phyloP scores from a whole-genome alignment of 331 rosid species.

The Cucumis variabilis region DNA sequence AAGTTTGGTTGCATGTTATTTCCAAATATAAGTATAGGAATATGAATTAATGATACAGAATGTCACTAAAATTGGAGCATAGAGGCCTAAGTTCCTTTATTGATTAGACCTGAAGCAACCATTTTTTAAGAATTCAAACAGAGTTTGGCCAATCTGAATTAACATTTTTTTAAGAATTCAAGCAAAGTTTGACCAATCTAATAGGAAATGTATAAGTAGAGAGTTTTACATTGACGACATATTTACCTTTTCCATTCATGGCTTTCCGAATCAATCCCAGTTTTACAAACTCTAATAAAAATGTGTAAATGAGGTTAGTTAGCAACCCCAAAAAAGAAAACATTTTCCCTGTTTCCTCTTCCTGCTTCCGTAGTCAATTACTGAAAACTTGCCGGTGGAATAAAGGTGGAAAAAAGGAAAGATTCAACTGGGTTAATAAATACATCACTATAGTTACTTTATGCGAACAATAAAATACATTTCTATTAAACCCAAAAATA shows the following conservation, averaged over 20 bases:
- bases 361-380: neutral
- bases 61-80: neutral
- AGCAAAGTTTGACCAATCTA: neutral
- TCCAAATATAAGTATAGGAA: neutral
- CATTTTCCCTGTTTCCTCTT: neutral
- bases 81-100: neutral
- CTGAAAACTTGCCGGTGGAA: neutral
- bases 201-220: neutral
- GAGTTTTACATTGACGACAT: neutral
- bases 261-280: neutral
- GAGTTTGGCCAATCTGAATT: neutral
- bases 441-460: neutral
- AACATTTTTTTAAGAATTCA: neutral
- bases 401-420: neutral
- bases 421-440: neutral
- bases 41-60: neutral
- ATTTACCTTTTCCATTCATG: neutral
- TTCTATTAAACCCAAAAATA: conserved; percentile 6
- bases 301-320: no score
- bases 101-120: neutral
- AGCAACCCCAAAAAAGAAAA: neutral
- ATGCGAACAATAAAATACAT: conserved; percentile 13
- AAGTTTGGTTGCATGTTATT: neutral
- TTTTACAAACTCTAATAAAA: neutral
- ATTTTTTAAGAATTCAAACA: neutral